A percentile compares a stretch with the other conserved stretches of the same genome.
Evolutionary conservation across 108 stramenopile species (phyloP).

Genomic region (Skeletonema menzelii): DNA sequence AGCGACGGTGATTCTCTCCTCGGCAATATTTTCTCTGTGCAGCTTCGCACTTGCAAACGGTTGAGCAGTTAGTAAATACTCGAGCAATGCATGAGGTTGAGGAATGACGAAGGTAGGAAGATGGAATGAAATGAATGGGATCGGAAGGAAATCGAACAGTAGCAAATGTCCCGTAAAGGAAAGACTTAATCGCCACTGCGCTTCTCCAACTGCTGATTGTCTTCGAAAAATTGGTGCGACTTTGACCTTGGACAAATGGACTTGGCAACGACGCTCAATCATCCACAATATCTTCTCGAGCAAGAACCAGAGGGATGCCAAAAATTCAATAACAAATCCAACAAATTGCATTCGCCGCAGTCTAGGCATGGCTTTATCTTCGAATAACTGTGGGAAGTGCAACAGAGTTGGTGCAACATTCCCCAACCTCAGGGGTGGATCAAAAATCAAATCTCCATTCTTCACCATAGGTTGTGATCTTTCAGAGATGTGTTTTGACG

Average conservation of each 20-base stretch:
- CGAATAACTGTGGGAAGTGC: conserved; percentile 84
- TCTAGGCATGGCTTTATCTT: conserved; percentile 65
- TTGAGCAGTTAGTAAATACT: conserved; percentile 70
- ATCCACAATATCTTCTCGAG: conserved; percentile 84
- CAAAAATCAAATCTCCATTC: conserved; percentile 60
- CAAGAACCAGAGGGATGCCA: conserved; percentile 62
- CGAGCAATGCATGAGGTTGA: conserved; percentile 80
- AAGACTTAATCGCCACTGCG: conserved; percentile 77
- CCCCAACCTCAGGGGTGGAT: conserved; percentile 74
- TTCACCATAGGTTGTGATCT: conserved; percentile 85
- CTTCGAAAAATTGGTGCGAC: conserved; percentile 71
- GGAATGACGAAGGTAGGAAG: conserved; percentile 89
- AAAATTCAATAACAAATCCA: conserved; percentile 57
- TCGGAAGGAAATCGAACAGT: conserved; percentile 73
- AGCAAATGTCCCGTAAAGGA: conserved; percentile 80
- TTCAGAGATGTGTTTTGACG: conserved; percentile 43
- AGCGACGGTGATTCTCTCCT: conserved; percentile 71
- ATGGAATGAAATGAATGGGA: conserved; percentile 77
- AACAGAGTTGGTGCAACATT: conserved; percentile 89
- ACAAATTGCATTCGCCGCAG: conserved; percentile 63
- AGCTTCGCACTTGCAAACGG: conserved; percentile 81
- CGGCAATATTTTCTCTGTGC: conserved; percentile 74
- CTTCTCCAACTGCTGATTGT: conserved; percentile 20
- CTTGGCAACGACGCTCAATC: conserved; percentile 73
- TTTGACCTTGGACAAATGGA: conserved; percentile 75